Conservation (phyloP, 1,284 basidiomycete genomes). For the Moesziomyces aphidis region DNA sequence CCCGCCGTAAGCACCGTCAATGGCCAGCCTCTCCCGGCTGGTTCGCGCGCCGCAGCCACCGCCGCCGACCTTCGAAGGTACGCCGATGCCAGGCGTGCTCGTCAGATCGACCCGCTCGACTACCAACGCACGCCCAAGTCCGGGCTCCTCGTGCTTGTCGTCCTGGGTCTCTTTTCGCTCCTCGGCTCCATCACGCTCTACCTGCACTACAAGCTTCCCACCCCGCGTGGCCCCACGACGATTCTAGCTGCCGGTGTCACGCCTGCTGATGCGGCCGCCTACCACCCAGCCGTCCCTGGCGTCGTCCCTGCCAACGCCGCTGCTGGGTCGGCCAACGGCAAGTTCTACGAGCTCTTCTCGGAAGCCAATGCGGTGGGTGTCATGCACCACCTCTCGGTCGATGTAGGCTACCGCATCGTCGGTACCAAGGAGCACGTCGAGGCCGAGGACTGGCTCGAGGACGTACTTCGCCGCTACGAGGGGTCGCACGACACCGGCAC, state of each 20-base stretch:
- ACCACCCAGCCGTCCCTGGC: slow-evolving; percentile 29
- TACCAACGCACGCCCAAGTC: slow-evolving; percentile 48
- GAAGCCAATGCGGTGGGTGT: slow-evolving; percentile 61
- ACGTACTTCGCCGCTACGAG: slow-evolving; percentile 73
- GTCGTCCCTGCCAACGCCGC: slow-evolving; percentile 22
- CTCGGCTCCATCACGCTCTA: slow-evolving; percentile 48
- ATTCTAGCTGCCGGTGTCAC: slow-evolving; percentile 36
- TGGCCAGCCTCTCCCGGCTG: slow-evolving; percentile 6
- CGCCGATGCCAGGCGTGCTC: slow-evolving; percentile 20
- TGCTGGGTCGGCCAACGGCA: slow-evolving; percentile 8
- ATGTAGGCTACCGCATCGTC: slow-evolving; percentile 90
- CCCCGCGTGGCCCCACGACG: slow-evolving; percentile 44
- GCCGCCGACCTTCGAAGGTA: slow-evolving; percentile 26
- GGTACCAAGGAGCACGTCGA: slow-evolving; percentile 88
- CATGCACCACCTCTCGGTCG: slow-evolving; percentile 72
- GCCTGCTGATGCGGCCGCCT: slow-evolving; percentile 38
- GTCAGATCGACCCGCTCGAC: slow-evolving; percentile 38
- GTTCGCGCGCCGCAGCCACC: slow-evolving; percentile 3
- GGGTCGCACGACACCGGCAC: slow-evolving; percentile 66
- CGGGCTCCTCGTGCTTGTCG: slow-evolving; percentile 29
- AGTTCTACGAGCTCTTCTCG: slow-evolving; percentile 51
- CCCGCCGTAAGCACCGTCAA: not conserved
- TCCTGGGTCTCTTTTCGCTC: slow-evolving; percentile 32
- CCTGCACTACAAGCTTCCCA: slow-evolving; percentile 63
- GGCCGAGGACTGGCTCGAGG: slow-evolving; percentile 85